phyloP scores from a whole-genome alignment of 2,329 filamentous ascomycete genomes.

The Rutstroemia sp. region DNA sequence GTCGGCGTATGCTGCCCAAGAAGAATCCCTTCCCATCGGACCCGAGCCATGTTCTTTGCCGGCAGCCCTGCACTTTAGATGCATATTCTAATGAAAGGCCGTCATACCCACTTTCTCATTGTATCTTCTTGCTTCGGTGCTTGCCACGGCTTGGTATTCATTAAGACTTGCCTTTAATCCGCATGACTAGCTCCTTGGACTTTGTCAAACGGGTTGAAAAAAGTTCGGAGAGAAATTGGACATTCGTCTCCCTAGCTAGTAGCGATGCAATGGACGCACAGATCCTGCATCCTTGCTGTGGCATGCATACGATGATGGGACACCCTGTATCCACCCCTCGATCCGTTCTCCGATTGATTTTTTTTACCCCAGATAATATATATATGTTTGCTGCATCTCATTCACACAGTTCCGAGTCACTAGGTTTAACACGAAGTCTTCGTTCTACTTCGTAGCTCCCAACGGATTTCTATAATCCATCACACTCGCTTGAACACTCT shows the following conservation, averaged over 20 bases:
- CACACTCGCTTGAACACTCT: constrained; percentile 1
- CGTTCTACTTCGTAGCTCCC: neutral
- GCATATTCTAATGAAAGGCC: too few relatives aligned
- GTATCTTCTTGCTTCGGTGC: too few relatives aligned
- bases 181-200: too few relatives aligned
- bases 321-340: neutral
- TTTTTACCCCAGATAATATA: neutral
- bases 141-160: too few relatives aligned
- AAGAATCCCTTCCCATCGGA: too few relatives aligned
- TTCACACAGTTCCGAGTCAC: neutral
- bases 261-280: constrained; percentile 4
- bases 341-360: neutral
- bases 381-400: neutral
- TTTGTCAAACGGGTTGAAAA: too few relatives aligned
- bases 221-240: neutral
- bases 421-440: neutral
- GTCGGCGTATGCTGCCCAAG: too few relatives aligned
- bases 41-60: too few relatives aligned
- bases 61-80: too few relatives aligned
- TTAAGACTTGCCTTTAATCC: too few relatives aligned
- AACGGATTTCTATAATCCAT: neutral
- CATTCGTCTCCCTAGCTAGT: neutral
- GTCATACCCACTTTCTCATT: too few relatives aligned
- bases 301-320: neutral
- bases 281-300: constrained; percentile 8